Evolutionary conservation across 1,284 basidiomycete genomes (phyloP).

Genomic region (Moesziomyces aphidis): DNA sequence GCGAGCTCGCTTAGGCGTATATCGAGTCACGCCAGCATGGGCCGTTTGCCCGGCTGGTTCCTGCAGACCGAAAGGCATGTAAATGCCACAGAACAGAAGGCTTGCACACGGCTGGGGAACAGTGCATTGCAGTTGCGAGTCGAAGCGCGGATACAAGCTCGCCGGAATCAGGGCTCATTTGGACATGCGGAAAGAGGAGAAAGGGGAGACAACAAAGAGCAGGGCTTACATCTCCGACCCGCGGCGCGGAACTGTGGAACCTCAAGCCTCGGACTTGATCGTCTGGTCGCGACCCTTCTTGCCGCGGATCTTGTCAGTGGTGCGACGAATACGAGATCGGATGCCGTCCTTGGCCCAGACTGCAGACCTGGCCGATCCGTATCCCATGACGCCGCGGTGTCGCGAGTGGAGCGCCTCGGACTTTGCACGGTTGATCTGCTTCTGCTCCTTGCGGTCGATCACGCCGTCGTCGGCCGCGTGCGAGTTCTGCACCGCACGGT

Average conservation of each 20-base stretch:
- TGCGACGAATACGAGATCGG: conserved; percentile 41
- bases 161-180: neutral
- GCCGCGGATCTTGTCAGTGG: conserved; percentile 38
- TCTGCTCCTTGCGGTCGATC: conserved; percentile 71
- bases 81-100: too few species aligned
- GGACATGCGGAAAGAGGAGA: neutral
- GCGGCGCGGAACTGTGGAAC: neutral
- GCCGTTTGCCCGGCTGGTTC: too few species aligned
- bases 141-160: neutral
- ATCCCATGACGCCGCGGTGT: conserved; percentile 65
- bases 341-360: conserved; percentile 64
- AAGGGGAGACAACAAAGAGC: too few species aligned
- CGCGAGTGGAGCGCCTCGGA: conserved; percentile 68
- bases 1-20: neutral
- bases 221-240: neutral
- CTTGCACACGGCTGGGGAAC: too few species aligned
- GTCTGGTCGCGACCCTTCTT: conserved; percentile 54
- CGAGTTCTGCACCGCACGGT: conserved; percentile 71
- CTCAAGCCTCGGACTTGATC: conserved; percentile 48
- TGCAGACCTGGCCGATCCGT: conserved; percentile 52
- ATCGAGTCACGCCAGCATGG: neutral
- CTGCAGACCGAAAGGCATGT: too few species aligned
- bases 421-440: conserved; percentile 68
- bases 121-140: neutral
- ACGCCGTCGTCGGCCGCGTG: conserved; percentile 71